A percentile compares a stretch with the other conserved stretches of the same genome.
Conservation (phyloP, 2,329 filamentous ascomycete species). For the Thelonectria blattea region DNA sequence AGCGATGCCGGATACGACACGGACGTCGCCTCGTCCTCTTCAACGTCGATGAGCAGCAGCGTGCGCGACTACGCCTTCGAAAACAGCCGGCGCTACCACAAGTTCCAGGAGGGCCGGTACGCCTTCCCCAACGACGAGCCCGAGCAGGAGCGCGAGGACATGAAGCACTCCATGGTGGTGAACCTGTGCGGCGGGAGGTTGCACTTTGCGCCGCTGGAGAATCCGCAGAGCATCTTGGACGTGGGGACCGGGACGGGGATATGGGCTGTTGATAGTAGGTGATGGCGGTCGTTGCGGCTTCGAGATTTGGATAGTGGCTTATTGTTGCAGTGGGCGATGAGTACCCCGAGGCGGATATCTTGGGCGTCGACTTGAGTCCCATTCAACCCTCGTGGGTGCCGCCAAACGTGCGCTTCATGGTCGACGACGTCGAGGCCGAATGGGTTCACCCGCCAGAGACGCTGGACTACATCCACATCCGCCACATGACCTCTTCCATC, state of each 20-base stretch:
- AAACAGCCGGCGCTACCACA: slow-evolving; percentile 12
- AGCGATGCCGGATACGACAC: slow-evolving; percentile 8
- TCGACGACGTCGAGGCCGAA: slow-evolving; percentile 63
- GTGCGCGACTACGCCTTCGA: slow-evolving; percentile 18
- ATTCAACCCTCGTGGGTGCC: slow-evolving; percentile 56
- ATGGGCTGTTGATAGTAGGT: slow-evolving; percentile 16
- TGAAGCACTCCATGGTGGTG: slow-evolving; percentile 15
- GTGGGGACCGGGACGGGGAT: slow-evolving; percentile 12
- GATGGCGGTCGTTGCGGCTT: no score
- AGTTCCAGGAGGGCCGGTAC: slow-evolving; percentile 14
- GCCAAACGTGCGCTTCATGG: slow-evolving; percentile 61
- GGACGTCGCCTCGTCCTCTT: neutral
- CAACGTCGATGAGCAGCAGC: slow-evolving; percentile 10
- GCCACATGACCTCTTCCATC: slow-evolving; percentile 41
- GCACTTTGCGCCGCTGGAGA: slow-evolving; percentile 3
- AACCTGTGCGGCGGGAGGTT: slow-evolving; percentile 9
- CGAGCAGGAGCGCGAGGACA: slow-evolving; percentile 12
- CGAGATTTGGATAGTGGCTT: no score
- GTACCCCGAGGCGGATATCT: slow-evolving; percentile 43
- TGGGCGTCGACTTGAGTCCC: slow-evolving; percentile 47
- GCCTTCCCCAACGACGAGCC: slow-evolving; percentile 12
- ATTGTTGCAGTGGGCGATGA: slow-evolving; percentile 35
- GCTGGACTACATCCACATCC: slow-evolving; percentile 42
- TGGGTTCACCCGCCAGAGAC: slow-evolving; percentile 46
- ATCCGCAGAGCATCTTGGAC: slow-evolving; percentile 9